Evolutionary conservation across 2,329 filamentous ascomycete species (phyloP).

Genomic region (Phialophora chinensis): DNA sequence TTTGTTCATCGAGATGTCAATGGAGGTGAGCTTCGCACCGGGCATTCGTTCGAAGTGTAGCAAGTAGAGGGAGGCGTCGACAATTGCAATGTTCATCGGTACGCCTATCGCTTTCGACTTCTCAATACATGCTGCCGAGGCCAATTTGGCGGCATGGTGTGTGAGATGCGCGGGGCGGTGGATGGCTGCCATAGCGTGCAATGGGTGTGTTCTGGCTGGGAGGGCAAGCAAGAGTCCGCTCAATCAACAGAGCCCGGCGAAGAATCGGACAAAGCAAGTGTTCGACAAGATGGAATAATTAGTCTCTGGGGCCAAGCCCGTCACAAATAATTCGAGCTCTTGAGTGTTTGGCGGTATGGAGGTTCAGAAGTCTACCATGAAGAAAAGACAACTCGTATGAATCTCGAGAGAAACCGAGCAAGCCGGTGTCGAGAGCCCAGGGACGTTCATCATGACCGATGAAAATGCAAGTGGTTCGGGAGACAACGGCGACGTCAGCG

Average conservation of each 20-base stretch:
- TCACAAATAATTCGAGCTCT: background rate
- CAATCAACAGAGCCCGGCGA: background rate
- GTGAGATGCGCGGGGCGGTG: conserved; percentile 37
- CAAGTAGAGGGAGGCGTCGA: conserved; percentile 43
- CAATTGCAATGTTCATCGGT: conserved; percentile 42
- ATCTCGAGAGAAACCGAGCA: background rate
- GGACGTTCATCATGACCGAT: background rate
- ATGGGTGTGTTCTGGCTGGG: background rate
- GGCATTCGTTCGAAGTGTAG: conserved; percentile 54
- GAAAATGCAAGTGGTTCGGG: conserved; percentile 5
- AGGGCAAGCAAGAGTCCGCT: background rate
- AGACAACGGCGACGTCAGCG: conserved; percentile 33
- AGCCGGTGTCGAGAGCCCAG: background rate
- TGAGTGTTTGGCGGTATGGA: background rate
- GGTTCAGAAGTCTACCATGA: background rate
- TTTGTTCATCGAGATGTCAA: conserved; percentile 58
- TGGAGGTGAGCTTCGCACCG: conserved; percentile 62
- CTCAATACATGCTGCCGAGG: conserved; percentile 35
- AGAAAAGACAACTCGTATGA: background rate
- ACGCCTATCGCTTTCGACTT: conserved; percentile 38
- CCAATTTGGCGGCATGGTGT: conserved; percentile 39
- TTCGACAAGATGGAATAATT: background rate
- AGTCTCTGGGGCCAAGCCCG: background rate
- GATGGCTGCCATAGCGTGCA: conserved; percentile 29
- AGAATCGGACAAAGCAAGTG: background rate